Conservation (phyloP, 208 protist genomes). For the Wallacemonas collosoma region DNA sequence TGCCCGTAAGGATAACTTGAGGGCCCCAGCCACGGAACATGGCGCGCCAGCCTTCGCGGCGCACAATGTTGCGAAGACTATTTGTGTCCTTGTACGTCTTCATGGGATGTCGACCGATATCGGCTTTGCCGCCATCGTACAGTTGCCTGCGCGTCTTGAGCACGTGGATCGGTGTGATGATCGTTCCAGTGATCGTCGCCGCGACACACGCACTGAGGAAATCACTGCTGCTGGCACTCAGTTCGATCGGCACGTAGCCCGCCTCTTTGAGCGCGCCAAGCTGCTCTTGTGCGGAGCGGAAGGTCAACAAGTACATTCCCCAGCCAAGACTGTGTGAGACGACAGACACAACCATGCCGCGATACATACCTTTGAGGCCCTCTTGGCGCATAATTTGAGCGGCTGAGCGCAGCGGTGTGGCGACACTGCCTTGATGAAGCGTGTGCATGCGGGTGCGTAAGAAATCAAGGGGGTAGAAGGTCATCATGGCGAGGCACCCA, state of each 20-base stretch:
- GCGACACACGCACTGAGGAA: slow-evolving; percentile 73
- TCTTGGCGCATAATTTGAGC: slow-evolving; percentile 60
- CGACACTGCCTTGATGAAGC: slow-evolving; percentile 48
- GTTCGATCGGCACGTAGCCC: neutral
- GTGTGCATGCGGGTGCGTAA: slow-evolving; percentile 83
- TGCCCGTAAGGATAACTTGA: slow-evolving; percentile 75
- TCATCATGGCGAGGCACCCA: slow-evolving; percentile 59
- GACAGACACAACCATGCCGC: slow-evolving; percentile 70
- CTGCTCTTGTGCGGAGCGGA: slow-evolving; percentile 56
- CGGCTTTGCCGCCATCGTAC: slow-evolving; percentile 30
- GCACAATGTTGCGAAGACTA: slow-evolving; percentile 43
- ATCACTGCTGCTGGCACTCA: slow-evolving; percentile 30
- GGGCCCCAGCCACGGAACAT: slow-evolving; percentile 72
- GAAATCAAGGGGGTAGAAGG: slow-evolving; percentile 89
- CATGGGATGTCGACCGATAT: slow-evolving; percentile 8
- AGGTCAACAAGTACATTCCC: slow-evolving; percentile 78
- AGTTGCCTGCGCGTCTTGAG: slow-evolving; percentile 84
- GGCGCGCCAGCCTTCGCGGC: slow-evolving; percentile 58
- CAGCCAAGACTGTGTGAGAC: slow-evolving; percentile 74
- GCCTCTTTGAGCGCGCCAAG: slow-evolving; percentile 34
- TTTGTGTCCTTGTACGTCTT: slow-evolving; percentile 13
- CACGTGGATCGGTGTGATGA: slow-evolving; percentile 78
- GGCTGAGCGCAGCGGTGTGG: slow-evolving; percentile 44
- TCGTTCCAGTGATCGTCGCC: slow-evolving; percentile 54
- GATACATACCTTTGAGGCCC: slow-evolving; percentile 77